Conservation (phyloP, 257 asterid genomes). For the Mentha longifolia region DNA sequence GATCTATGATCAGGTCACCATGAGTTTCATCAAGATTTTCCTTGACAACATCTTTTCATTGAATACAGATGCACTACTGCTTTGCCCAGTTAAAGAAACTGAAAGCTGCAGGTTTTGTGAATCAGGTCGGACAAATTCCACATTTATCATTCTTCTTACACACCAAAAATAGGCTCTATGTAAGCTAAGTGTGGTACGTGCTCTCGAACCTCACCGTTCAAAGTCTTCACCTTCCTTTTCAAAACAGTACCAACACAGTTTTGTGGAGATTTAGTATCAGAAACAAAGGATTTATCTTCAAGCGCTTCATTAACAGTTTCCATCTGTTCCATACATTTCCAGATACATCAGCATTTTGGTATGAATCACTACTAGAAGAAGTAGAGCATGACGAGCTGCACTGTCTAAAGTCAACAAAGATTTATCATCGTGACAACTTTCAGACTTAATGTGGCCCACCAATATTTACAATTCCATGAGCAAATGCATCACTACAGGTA, state of each 20-base stretch:
- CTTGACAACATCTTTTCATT: conserved; percentile 41
- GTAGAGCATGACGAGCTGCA: conserved; percentile 33
- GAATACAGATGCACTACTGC: conserved; percentile 23
- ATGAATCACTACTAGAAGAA: too few relatives aligned
- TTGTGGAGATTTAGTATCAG: conserved; percentile 68
- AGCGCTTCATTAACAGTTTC: conserved; percentile 45
- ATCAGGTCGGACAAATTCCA: conserved; percentile 34
- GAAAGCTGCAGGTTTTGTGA: conserved; percentile 34
- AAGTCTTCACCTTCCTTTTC: conserved; percentile 70
- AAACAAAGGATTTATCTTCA: conserved; percentile 59
- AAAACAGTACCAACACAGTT: conserved; percentile 32
- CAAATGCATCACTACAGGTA: conserved; percentile 35
- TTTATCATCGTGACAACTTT: conserved; percentile 24
- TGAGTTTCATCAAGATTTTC: conserved; percentile 39
- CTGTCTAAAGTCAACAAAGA: conserved; percentile 40
- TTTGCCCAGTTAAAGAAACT: conserved; percentile 40
- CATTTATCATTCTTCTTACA: conserved; percentile 35
- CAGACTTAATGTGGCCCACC: conserved; percentile 37
- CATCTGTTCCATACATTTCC: conserved; percentile 57
- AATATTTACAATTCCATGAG: conserved; percentile 35
- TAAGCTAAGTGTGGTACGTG: conserved; percentile 38
- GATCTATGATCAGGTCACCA: conserved; percentile 36
- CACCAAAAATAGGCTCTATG: conserved; percentile 41
- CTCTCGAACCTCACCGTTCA: conserved; percentile 89
- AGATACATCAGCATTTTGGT: conserved; percentile 47